Percentiles rank a stretch among this genome's conserved stretches.
phyloP scores from a whole-genome alignment of 2,329 filamentous ascomycete species.

The Drechslerella stenobrocha region DNA sequence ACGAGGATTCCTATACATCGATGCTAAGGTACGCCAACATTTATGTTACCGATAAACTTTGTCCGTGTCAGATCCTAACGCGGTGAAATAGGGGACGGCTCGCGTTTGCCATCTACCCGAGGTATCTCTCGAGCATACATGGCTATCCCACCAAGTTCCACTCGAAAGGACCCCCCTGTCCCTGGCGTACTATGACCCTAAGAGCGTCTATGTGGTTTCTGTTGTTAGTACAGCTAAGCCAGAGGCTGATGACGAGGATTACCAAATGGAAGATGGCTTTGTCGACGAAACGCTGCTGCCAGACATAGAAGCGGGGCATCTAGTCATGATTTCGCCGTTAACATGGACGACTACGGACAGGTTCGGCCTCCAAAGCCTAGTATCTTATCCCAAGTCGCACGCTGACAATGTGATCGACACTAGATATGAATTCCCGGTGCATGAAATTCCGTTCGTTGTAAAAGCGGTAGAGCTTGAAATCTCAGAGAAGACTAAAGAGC shows the following conservation, averaged over 20 bases:
- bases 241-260: conserved; percentile 37
- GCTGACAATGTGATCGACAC: conserved; percentile 1
- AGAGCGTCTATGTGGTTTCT: conserved; percentile 77
- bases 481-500: conserved; percentile 86
- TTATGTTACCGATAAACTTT: background rate
- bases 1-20: conserved; percentile 79
- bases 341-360: conserved; percentile 76
- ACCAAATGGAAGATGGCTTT: conserved; percentile 39
- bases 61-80: conserved; percentile 6
- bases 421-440: conserved; percentile 50
- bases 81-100: conserved; percentile 63
- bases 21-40: conserved; percentile 60
- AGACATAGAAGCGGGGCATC: conserved; percentile 68
- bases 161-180: conserved; percentile 71
- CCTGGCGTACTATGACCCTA: conserved; percentile 74
- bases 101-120: conserved; percentile 74
- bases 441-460: conserved; percentile 58
- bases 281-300: conserved; percentile 65
- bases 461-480: conserved; percentile 83
- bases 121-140: conserved; percentile 73
- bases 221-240: conserved; percentile 36
- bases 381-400: background rate
- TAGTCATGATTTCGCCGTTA: conserved; percentile 77
- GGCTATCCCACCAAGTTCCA: conserved; percentile 72
- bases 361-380: conserved; percentile 8